Evolutionary conservation across 768 basidiomycete genomes (phyloP), one percentile per base, ranked within the genome.

Genomic region (Macrolepiota dolichaula): DNA sequence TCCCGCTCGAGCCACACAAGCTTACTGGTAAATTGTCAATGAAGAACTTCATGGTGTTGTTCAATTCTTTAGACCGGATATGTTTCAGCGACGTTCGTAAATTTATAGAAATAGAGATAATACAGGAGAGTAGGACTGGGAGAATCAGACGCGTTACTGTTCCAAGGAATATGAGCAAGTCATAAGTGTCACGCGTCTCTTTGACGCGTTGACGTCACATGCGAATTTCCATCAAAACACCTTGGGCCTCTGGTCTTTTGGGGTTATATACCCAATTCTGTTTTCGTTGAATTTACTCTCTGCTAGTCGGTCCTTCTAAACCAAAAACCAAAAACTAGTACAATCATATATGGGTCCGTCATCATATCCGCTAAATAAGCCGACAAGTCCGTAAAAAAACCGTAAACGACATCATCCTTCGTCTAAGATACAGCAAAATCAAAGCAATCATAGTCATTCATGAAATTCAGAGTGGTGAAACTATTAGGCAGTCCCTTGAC

Each of bases 11-110:
- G 63, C 53, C 51, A 44, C 36, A 50, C 37, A 55, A 25, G 74
- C 77, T 65, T 78, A 92, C 92, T 63, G 89, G 88, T 62, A 92
- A 73, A 69, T 91, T 86, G 72, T 92, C 92, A 64, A 93, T 90
- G 66, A 77, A 82, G 76, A 94, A 92, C 76, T 88, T 91, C 91
- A 94, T 94, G 51, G 36, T 53, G 19, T 40, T 27, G n/a, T 36
- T 24, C 47, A 10, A 24, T 24, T n/a, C n/a, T n/a, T n/a, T n/a
- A n/a, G 19, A 22, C 24, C n/a, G 46, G 13, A 49, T 2, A 49
- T 5, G 22, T 22, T 49, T 12, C 2, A 49, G 24, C 19, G 19
- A 37, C 32, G 52, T 37, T 32, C 19, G 42, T 19, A 44, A 22
- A 44, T 44, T 44, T n/a, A n/a, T n/a, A n/a, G n/a, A n/a, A n/a